These are phyloP conservation scores for Venturia pyrina DNA, from an alignment of 2,329 filamentous ascomycete genomes.

Conservation along the genomic window DNA sequence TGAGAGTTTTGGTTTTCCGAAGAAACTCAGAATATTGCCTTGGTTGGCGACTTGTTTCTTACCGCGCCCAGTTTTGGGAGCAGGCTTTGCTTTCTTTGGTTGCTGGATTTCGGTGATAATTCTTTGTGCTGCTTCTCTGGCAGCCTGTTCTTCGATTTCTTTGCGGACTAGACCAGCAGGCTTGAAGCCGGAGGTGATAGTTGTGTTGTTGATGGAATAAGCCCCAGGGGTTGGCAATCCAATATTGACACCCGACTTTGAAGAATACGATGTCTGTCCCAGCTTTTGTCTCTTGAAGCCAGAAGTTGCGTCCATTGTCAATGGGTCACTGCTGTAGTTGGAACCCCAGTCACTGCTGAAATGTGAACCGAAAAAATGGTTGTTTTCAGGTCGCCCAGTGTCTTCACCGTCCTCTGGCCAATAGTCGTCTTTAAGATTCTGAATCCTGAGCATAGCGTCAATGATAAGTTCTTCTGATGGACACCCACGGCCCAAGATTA, in stretches of 20 bases:
- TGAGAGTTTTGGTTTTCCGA: constrained; percentile 19
- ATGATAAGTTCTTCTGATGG: constrained; percentile 34
- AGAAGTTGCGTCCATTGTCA: constrained; percentile 24
- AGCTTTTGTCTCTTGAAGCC: constrained; percentile 31
- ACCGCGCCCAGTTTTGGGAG: background rate
- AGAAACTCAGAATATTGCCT: constrained; percentile 5
- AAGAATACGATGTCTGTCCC: background rate
- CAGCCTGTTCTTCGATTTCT: background rate
- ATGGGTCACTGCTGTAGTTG: constrained; percentile 7
- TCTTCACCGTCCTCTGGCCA: constrained; percentile 27
- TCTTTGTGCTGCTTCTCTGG: constrained; percentile 1
- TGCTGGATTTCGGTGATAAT: background rate
- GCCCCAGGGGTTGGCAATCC: background rate
- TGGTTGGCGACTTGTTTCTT: background rate
- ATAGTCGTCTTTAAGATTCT: constrained; percentile 25
- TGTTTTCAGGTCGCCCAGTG: constrained; percentile 21
- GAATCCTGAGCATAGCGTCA: constrained; percentile 18
- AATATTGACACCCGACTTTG: background rate
- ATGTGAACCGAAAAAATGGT: constrained; percentile 15
- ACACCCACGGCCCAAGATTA: constrained; percentile 56
- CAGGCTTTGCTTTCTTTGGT: background rate
- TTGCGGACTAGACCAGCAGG: background rate
- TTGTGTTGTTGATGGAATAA: constrained; percentile 9
- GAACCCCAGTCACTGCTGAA: constrained; percentile 4
- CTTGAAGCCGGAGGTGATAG: constrained; percentile 5